Percentiles rank a stretch among this genome's conserved stretches.
phyloP scores from a whole-genome alignment of 2,329 filamentous ascomycete genomes.

The Rasamsonia emersonii region DNA sequence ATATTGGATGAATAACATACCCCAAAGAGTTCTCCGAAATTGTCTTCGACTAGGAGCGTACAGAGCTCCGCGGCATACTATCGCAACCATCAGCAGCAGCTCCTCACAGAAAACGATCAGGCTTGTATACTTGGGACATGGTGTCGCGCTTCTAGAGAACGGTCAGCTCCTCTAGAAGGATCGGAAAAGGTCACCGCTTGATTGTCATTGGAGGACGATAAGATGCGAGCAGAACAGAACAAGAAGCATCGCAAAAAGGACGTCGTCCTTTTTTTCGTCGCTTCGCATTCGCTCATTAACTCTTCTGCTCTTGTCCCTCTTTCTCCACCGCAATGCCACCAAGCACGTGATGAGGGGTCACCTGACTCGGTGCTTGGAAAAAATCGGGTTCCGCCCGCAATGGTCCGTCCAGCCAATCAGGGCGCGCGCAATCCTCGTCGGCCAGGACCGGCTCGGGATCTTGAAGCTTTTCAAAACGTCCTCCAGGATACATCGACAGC shows the following conservation, averaged over 20 bases:
- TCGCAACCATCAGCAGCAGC: slow-evolving; percentile 17
- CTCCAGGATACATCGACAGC: slow-evolving; percentile 18
- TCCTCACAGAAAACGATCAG: slow-evolving; percentile 15
- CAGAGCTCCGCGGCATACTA: slow-evolving; percentile 78
- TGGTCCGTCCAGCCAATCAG: slow-evolving; percentile 33
- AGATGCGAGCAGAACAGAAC: slow-evolving; percentile 7
- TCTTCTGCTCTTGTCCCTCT: too few species aligned
- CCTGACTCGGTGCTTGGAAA: slow-evolving; percentile 16
- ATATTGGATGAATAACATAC: slow-evolving; percentile 48
- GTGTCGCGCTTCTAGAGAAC: slow-evolving; percentile 61
- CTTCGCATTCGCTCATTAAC: too few species aligned
- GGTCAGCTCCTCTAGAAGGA: slow-evolving; percentile 71
- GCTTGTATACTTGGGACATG: slow-evolving; percentile 48
- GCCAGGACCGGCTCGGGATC: slow-evolving; percentile 23
- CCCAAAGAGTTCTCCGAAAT: slow-evolving; percentile 84
- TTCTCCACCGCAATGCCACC: neutral
- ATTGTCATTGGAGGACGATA: slow-evolving; percentile 17
- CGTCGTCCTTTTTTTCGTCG: too few species aligned
- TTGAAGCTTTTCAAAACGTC: slow-evolving; percentile 35
- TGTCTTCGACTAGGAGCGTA: slow-evolving; percentile 76
- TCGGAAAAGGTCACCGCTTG: slow-evolving; percentile 57
- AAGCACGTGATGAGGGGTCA: too few species aligned
- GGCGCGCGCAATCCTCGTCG: slow-evolving; percentile 23
- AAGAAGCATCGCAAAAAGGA: slow-evolving; percentile 1
- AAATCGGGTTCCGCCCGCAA: slow-evolving; percentile 30